phyloP scores from a whole-genome alignment of 345 rosid genomes.

The Eucalyptus paniculata region DNA sequence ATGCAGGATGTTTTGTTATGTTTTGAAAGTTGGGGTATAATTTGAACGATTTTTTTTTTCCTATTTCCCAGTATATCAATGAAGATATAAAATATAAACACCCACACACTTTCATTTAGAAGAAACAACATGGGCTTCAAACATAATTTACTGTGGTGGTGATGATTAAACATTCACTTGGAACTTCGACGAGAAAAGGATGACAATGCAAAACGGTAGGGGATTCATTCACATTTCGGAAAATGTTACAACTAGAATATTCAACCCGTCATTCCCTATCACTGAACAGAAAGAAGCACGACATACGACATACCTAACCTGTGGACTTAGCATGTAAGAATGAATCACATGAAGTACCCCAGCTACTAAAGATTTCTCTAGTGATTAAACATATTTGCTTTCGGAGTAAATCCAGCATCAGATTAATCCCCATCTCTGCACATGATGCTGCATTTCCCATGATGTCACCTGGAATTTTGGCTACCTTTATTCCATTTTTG shows the following conservation, averaged over 20 bases:
- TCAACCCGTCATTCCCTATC: no score
- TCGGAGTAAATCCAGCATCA: slow-evolving; percentile 71
- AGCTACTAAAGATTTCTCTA: no score
- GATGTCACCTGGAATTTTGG: slow-evolving; percentile 55
- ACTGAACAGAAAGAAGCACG: no score
- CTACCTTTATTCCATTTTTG: slow-evolving; percentile 59
- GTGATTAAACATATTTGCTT: no score
- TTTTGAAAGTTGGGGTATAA: neutral
- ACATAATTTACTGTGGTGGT: no score
- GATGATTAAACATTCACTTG: neutral
- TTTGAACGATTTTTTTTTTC: neutral
- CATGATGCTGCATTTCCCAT: slow-evolving; percentile 79
- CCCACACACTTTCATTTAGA: no score
- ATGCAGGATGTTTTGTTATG: neutral
- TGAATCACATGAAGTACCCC: no score
- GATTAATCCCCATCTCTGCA: slow-evolving; percentile 75
- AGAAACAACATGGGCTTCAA: neutral
- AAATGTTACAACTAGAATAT: no score
- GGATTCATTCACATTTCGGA: neutral
- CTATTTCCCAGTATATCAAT: neutral
- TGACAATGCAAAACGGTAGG: neutral
- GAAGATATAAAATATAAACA: neutral
- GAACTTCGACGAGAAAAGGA: neutral
- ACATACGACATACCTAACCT: no score
- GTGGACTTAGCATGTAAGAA: no score